Evolutionary conservation across 371 early-diverging fungal species (phyloP), one percentile per base, ranked within the genome.

Genomic region (Mucor piriformis): DNA sequence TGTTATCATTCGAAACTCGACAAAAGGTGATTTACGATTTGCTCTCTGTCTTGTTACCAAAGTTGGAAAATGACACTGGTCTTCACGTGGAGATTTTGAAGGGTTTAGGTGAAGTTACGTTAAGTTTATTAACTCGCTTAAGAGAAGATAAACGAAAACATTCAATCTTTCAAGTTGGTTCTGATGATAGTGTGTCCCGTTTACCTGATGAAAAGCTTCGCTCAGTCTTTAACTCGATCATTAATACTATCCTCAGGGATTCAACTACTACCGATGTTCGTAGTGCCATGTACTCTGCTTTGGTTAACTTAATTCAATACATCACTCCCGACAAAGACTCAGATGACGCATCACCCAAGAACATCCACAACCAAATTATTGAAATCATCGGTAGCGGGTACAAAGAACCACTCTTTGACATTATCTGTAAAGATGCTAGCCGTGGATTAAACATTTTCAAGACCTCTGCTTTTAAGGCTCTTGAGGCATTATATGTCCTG

Each of bases 391-490:
- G 13, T 3, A 33, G 40, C 15, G 47, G 40, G 6, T 54, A 69
- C 87, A 23, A 88, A 87, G 54, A 66, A 75, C 3, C 66, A 86
- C 6, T 85, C 84, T 63, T 75, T 79, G 87, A 89, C 49, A 70
- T 79, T 0, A 71, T 93, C 4, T 88, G 91, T 63, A 74, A 80
- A 3, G 98, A 97, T 76, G 96, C 96, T 0, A 82, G 84, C 1
- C 89, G 91, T 58, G 92, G 89, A 2, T 75, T 82, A 33, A 86
- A 83, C 42, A 85, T 89, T 3, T 91, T 92, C 88, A 89, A 92
- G 60, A 87, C 92, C 2, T 87, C 92, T 0, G 92, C 98, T 0
- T 92, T 89, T 48, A 80, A 86, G 8, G 76, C 89, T 1, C 69
- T 97, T 34, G 89, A 92, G 54, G 83, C 85, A 0, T 38, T 84